A percentile compares a stretch with the other conserved stretches of the same genome.
Evolutionary conservation across 257 asterid genomes (phyloP).

Genomic region (Solanum lycopersicoides): DNA sequence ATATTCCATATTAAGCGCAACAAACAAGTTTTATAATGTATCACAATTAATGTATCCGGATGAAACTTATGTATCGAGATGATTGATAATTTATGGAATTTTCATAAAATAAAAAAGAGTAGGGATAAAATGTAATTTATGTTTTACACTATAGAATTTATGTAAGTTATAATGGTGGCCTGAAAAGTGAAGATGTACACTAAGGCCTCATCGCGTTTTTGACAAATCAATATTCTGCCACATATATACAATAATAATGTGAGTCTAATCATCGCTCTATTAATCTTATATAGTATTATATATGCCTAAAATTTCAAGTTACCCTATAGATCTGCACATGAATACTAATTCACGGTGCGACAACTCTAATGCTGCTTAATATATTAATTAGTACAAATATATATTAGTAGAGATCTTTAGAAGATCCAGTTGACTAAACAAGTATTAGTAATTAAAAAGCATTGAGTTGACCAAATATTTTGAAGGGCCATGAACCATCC

Average conservation of each 20-base stretch:
- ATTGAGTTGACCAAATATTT: background rate
- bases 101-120: no score
- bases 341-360: background rate
- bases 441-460: background rate
- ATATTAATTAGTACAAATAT: background rate
- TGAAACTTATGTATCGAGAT: no score
- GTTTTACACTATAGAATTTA: no score
- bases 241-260: background rate
- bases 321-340: background rate
- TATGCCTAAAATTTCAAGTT: background rate
- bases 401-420: background rate
- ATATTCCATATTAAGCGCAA: no score
- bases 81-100: no score
- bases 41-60: no score
- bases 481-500: constrained; percentile 1
- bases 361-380: background rate
- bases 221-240: background rate
- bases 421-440: background rate
- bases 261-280: no score
- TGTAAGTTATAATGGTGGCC: background rate
- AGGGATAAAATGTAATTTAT: no score
- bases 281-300: no score
- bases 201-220: background rate
- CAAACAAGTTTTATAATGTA: no score
- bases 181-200: background rate